Base-by-base conservation (phyloP, 805 yeast genomes). In the Saccharomycopsis fermentans region DNA sequence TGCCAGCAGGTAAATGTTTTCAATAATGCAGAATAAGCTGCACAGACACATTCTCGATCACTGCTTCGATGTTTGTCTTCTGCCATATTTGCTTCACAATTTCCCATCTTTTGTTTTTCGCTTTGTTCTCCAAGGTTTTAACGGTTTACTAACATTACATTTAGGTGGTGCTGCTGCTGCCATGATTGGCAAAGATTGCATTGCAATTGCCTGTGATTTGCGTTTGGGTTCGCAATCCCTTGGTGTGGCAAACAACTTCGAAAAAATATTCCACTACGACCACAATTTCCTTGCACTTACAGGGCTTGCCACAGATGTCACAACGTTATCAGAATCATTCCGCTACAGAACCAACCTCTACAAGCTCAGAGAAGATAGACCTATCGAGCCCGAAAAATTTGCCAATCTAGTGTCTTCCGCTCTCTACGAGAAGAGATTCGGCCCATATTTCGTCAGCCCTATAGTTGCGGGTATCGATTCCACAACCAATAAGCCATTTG, bases 101-200 rank as follows among this genome's bases (percentile, higher is more conserved):
- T n/a, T n/a, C n/a, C n/a, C n/a, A n/a, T n/a, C n/a, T n/a, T n/a
- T n/a, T n/a, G n/a, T n/a, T n/a, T n/a, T n/a, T n/a, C n/a, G n/a
- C n/a, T n/a, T n/a, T n/a, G n/a, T n/a, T n/a, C n/a, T n/a, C n/a
- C n/a, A n/a, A n/a, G n/a, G n/a, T n/a, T n/a, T n/a, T 6, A 50
- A 35, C 2, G 19, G 47, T 17, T 1, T 59, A 64, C 67, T 67
- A 62, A 68, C 62, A 16, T 11, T n/a, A 14, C 2, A 12, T 52
- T 52, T 58, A 71, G 90, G 97, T 74, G 99, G 99, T 74, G 81
- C 96, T 63, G 96, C 96, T 56, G 96, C 95, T 36, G 99, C 99
- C 64, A 94, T 94, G 99, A 86, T 86, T 27, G 99, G 99, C 67
- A 91, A 95, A 70, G 97, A 90, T 66, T 94, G 99, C 77, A 91